Conservation (phyloP, 202 grass and related monocot genomes). For the Alloteropsis angusta region DNA sequence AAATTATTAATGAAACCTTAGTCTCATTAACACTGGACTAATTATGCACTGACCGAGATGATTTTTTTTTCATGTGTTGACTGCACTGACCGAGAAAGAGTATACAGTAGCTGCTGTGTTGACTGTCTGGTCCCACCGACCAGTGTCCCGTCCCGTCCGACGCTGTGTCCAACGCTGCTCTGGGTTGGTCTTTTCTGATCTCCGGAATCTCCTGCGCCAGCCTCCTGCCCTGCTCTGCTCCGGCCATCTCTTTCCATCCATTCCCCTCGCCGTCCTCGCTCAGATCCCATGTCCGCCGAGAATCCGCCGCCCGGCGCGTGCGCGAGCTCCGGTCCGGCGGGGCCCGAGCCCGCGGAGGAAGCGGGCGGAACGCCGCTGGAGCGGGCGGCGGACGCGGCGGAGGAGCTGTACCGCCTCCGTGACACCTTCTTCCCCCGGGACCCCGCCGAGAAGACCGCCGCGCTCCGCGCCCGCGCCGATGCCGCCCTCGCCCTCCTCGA, state of each 20-base stretch:
- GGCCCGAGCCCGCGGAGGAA: neutral
- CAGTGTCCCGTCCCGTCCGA: no score
- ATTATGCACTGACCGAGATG: no score
- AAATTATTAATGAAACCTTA: no score
- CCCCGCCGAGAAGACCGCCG: constrained; percentile 55
- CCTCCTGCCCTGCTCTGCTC: no score
- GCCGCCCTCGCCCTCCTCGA: constrained; percentile 50
- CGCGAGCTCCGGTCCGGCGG: neutral
- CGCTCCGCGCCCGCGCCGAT: constrained; percentile 45
- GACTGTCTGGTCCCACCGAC: no score
- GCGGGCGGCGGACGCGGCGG: constrained; percentile 29
- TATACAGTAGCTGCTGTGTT: no score
- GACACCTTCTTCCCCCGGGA: constrained; percentile 74
- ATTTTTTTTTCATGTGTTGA: no score
- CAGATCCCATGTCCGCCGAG: constrained; percentile 26
- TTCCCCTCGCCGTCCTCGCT: neutral
- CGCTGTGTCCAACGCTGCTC: no score
- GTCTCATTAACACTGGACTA: no score
- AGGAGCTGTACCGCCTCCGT: constrained; percentile 69
- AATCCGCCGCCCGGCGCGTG: neutral
- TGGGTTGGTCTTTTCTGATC: no score
- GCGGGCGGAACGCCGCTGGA: constrained; percentile 16
- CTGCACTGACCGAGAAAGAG: no score
- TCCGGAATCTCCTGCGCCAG: no score
- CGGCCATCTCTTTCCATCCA: neutral